A percentile compares a stretch with the other conserved stretches of the same genome.
phyloP scores from a whole-genome alignment of 2,329 filamentous ascomycete genomes.

The Aspergillus sp. region DNA sequence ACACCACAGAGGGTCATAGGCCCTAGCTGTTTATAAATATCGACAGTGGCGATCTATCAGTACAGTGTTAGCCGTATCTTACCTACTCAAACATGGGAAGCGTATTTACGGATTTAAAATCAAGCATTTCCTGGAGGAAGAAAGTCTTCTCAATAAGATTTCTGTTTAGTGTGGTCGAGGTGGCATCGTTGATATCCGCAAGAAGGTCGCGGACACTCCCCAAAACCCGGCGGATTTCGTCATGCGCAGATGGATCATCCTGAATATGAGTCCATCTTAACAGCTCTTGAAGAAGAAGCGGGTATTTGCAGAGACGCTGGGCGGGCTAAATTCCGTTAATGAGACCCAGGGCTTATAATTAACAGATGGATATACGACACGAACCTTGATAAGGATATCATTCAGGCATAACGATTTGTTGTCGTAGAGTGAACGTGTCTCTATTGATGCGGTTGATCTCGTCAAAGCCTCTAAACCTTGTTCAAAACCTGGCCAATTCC shows the following conservation, averaged over 20 bases:
- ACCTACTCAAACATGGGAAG: not conserved
- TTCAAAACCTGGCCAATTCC: conserved; percentile 77
- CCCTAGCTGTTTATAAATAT: conserved; percentile 75
- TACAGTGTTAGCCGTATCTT: conserved; percentile 11
- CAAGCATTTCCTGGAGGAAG: conserved; percentile 77
- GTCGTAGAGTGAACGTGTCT: conserved; percentile 59
- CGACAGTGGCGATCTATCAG: conserved; percentile 34
- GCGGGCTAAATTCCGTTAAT: conserved; percentile 65
- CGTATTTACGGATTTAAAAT: conserved; percentile 63
- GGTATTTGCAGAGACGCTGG: conserved; percentile 88
- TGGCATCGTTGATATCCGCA: conserved; percentile 79
- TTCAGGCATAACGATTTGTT: conserved; percentile 78
- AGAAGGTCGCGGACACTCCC: conserved; percentile 72
- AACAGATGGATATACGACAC: conserved; percentile 5
- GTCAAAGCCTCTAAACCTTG: conserved; percentile 82
- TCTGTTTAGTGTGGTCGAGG: conserved; percentile 70
- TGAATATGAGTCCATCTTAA: conserved; percentile 78
- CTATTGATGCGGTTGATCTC: conserved; percentile 70
- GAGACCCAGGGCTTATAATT: not conserved
- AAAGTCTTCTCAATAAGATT: conserved; percentile 76
- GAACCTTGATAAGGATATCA: conserved; percentile 86
- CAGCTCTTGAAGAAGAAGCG: conserved; percentile 80
- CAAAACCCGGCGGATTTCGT: conserved; percentile 73
- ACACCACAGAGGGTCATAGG: conserved; percentile 79
- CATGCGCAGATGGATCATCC: conserved; percentile 81